A percentile compares a stretch with the other conserved stretches of the same genome.
These are phyloP conservation scores for Vigna nakashimae DNA, from an alignment of 306 rosid genomes.

Conservation along the genomic window DNA sequence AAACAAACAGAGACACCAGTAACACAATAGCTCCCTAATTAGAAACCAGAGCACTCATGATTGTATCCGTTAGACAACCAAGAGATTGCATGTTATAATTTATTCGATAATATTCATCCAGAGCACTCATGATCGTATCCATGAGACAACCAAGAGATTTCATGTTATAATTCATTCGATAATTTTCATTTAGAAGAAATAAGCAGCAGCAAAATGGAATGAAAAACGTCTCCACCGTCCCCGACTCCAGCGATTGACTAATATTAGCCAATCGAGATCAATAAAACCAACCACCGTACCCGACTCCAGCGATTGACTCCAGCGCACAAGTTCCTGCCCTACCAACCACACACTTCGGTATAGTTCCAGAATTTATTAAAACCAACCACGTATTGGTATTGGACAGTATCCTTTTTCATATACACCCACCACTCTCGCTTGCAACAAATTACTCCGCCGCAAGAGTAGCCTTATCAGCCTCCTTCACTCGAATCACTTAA, in stretches of 20 bases:
- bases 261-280: constrained; percentile 12
- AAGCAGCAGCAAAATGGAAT: not conserved
- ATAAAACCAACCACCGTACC: not conserved
- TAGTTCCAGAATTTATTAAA: not conserved
- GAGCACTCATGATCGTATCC: not conserved
- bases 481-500: not conserved
- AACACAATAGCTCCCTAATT: not conserved
- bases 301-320: not conserved
- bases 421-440: not conserved
- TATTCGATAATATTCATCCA: not conserved
- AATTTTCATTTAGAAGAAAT: not conserved
- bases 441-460: constrained; percentile 17
- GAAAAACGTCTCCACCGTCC: not conserved
- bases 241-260: not conserved
- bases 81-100: not conserved
- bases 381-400: not conserved
- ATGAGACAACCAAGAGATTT: not conserved
- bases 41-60: not conserved
- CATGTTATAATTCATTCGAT: not conserved
- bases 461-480: not conserved
- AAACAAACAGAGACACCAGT: not conserved
- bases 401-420: constrained; percentile 9
- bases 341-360: constrained; percentile 24
- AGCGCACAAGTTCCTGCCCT: not conserved
- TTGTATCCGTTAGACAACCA: not conserved